A percentile compares a stretch with the other conserved stretches of the same genome.
These are phyloP conservation scores for Claviceps spartinae DNA, from an alignment of 2,329 filamentous ascomycete species.

Conservation along the genomic window DNA sequence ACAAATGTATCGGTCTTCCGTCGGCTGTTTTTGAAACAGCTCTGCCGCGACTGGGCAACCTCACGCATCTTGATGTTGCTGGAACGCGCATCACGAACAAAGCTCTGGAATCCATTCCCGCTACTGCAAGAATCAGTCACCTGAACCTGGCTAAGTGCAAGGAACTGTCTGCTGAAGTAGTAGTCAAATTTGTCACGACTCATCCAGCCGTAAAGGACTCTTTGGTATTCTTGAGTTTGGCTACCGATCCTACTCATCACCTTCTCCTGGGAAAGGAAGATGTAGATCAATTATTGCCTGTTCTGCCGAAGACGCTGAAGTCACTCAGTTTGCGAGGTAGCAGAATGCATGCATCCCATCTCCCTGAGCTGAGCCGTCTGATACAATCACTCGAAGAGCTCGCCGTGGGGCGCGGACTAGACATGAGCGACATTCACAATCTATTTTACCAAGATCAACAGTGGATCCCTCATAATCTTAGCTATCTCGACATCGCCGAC, in stretches of 20 bases:
- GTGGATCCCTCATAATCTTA: slow-evolving; percentile 42
- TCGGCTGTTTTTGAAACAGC: slow-evolving; percentile 53
- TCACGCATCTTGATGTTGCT: slow-evolving; percentile 70
- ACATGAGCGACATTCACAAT: slow-evolving; percentile 49
- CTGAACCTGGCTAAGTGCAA: slow-evolving; percentile 68
- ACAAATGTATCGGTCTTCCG: slow-evolving; percentile 63
- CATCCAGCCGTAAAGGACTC: slow-evolving; percentile 54
- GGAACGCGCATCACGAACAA: slow-evolving; percentile 63
- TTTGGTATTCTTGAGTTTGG: slow-evolving; percentile 59
- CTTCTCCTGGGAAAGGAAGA: slow-evolving; percentile 56
- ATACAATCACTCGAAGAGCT: slow-evolving; percentile 63
- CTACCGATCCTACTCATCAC: slow-evolving; percentile 58
- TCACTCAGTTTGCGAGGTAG: slow-evolving; percentile 67
- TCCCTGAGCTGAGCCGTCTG: slow-evolving; percentile 48
- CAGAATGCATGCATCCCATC: slow-evolving; percentile 51
- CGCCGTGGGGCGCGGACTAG: slow-evolving; percentile 55
- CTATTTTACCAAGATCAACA: slow-evolving; percentile 42
- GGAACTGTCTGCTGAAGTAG: slow-evolving; percentile 48
- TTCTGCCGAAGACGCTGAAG: slow-evolving; percentile 51
- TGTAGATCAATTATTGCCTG: slow-evolving; percentile 49
- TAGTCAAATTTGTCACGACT: slow-evolving; percentile 56
- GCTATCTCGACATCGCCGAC: slow-evolving; percentile 66
- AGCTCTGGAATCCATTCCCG: slow-evolving; percentile 56
- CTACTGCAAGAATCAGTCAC: slow-evolving; percentile 61
- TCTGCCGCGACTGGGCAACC: slow-evolving; percentile 51